Evolutionary conservation across 352 stramenopile species (phyloP), one percentile per base, ranked within the genome.

Genomic region (Saprolegnia parasitica): DNA sequence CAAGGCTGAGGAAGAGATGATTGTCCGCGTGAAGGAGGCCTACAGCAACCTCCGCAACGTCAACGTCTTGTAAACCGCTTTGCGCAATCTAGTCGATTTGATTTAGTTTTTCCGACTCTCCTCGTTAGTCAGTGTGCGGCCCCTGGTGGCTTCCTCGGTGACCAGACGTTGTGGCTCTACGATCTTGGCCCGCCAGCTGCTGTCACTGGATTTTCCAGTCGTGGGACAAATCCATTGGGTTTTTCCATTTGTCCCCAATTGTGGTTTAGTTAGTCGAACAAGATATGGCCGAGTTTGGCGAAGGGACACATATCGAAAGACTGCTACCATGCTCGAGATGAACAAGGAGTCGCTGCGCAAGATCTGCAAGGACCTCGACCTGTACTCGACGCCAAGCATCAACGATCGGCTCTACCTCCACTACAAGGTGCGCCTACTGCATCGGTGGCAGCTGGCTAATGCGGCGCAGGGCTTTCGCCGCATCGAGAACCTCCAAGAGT

Each of bases 401-500:
- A 98, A 98, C 76, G 93, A 98, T 76, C 97, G 96, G 67, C 81
- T 98, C 40, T 98, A 98, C 71, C 77, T 98, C 32, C 95, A 98
- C 76, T 98, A 98, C 81, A 97, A 98, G 76, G 81, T 80, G 32
- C 24, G 26, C 23, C 26, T 18, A 32, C 21, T 56, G 16, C 20
- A 56, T 47, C 15, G 20, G 46, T 50, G 1, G n/a, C 23, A 68
- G 5, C 15, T 32, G 20, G 62, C n/a, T 16, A 24, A 65, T n/a
- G 18, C 8, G 15, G n/a, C 42, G 23, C 56, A 86, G 72, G 95
- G 95, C 40, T 98, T 98, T 67, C 79, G 79, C 23, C 72, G 80
- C 45, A 97, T 98, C 72, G 74, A 96, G 55, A 98, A 98, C 68
- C 78, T 98, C 49, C 93, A 98, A 20, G 87, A 96, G 71, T 98